Base-by-base conservation (phyloP, 2,329 filamentous ascomycete genomes). In the Emergomyces orientalis region DNA sequence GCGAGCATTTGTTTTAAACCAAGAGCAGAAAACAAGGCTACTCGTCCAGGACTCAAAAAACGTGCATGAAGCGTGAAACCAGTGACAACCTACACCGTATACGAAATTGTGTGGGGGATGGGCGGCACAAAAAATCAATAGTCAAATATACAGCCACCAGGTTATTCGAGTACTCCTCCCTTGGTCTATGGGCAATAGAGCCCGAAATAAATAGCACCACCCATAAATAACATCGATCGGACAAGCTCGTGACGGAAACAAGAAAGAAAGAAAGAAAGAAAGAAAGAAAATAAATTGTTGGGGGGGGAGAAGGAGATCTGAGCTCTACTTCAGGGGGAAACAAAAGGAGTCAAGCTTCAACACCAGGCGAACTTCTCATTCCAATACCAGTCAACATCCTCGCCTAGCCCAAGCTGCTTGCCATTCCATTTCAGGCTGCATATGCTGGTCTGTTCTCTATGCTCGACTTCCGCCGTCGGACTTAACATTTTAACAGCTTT, bases 331-430 rank as follows among this genome's bases (percentile, higher is more conserved):
- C 43, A 22, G 59, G 30, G n/a, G n/a, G n/a, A n/a, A 47, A 43
- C 1, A 25, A 39, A 54, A 55, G 25, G 8, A 54, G 11, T 39
- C 19, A 25, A 52, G 30, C 60, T 75, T 61, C 69, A 81, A 65
- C 78, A 81, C 79, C 79, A 81, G 56, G 73, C 75, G 66, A 78
- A 81, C 68, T 79, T 80, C 71, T 81, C 77, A 63, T 79, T 81
- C 70, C 73, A 73, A 32, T 76, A 63, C 79, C 79, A 81, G 62
- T 78, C 75, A 54, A 79, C 73, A 7, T 77, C 71, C 30, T 76
- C 69, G 19, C 72, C 71, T 19, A 76, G 64, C 13, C 71, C 72
- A 60, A 73, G 67, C 34, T 72, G 70, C 37, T 71, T 69, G n/a
- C 77, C 78, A 34, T 75, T 75, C 79, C 79, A 81, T 58, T 75